Base-by-base conservation (phyloP, 306 rosid species). In the Pterocarpus santalinus region DNA sequence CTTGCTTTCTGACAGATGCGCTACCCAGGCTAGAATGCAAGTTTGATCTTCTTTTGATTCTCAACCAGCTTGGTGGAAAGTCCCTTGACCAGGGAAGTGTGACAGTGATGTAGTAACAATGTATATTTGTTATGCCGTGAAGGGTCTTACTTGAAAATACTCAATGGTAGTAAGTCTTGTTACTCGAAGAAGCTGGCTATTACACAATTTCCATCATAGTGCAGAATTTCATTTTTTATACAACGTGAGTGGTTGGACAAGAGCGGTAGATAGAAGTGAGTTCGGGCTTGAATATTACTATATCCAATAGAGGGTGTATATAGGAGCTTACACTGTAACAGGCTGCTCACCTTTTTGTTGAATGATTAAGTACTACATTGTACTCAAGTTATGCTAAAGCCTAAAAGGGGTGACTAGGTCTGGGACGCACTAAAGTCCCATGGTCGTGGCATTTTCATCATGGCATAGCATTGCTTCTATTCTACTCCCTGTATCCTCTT, bases 301-400 rank as follows among this genome's bases (percentile, higher is more conserved):
- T 75, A 58, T 66, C 75, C 28, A 30, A 14, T 38, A 69, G 85
- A 81, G 85, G 74, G 77, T 55, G 87, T 78, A 81, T 68, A 81
- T 75, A 75, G 62, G 73, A 67, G 7, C 28, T 47, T 22, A 62
- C 41, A 60, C 3, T 12, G 41, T 75, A 60, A 60, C 38, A 68
- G 77, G 11, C 47, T 75, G 75, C 71, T 47, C 33, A 36, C 51
- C 44, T 4, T 2, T 8, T 11, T 15, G 51, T 22, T 34, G 34
- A 2, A 0, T 17, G 32, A 22, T 35, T 8, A 39, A 32, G 33
- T 36, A 38, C 41, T 30, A 39, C 33, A 66, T 63, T 36, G 28
- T 13, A 4, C 41, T 77, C 36, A 72, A 14, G 57, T 67, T 53
- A 28, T 38, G 67, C 60, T 38, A 28, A 17, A 53, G 44, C 44